Base-by-base conservation (phyloP, 202 grass and related monocot genomes). In the Bolboschoenoplectus hybrid region DNA sequence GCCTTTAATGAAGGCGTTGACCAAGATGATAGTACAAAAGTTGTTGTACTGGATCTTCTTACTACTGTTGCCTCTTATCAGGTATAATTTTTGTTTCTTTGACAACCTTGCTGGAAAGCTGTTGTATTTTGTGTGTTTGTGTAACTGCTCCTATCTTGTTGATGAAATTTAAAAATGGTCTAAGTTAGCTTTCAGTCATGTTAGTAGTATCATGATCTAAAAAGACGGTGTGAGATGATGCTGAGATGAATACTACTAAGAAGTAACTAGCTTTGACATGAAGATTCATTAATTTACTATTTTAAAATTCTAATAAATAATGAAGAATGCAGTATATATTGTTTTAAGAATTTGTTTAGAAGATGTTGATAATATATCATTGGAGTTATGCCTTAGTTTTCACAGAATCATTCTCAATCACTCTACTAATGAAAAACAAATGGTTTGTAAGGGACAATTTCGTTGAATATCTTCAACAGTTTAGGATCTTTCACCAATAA, bases 1-100 rank as follows among this genome's bases (percentile, higher is more conserved):
- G 87, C 94, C 90, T 81, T 98, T 53, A 78, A 91, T 39, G 88
- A 83, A 83, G 76, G 90, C 78, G 57, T 88, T 34, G 81, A 92
- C 52, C 62, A 49, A 74, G 79, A 92, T 85, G 85, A 86, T 86
- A 49, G 62, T 63, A 89, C 93, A 49, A 78, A 87, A 38, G 62
- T 91, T 52, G 76, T 84, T 87, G 75, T 92, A 84, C 89, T 98
- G 76, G 86, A 95, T 73, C 86, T 98, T 88, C 88, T 98, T 83
- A 91, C 79, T 52, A 88, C 89, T 87, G 84, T 88, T 84, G 90
- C 91, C 84, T 89, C 86, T 82, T 98, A 92, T 91, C 95, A 98
- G 92, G 95, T 94, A 76, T 61, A 89, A 49, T 87, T 88, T 41
- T 71, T 58, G 3, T 38, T 49, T 86, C 40, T 50, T 39, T 82